A percentile compares a stretch with the other conserved stretches of the same genome.
These are phyloP conservation scores for Pythium coloratum DNA, from an alignment of 352 stramenopile genomes.

Conservation along the genomic window DNA sequence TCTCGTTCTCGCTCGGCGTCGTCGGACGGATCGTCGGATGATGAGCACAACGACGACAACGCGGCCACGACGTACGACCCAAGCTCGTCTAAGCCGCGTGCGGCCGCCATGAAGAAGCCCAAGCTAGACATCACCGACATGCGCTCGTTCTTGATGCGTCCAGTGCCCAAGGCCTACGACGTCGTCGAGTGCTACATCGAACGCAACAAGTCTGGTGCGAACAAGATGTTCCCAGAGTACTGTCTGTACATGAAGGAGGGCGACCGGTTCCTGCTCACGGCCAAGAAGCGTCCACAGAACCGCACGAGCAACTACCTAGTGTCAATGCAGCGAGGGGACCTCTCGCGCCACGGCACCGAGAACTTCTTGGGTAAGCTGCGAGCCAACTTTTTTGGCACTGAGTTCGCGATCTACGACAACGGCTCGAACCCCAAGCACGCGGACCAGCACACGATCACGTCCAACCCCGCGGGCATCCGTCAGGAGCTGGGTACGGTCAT, in stretches of 20 bases:
- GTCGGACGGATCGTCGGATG: slow-evolving; percentile 60
- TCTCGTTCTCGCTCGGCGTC: slow-evolving; percentile 60
- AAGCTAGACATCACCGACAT: slow-evolving; percentile 86
- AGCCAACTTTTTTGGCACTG: slow-evolving; percentile 97
- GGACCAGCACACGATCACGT: slow-evolving; percentile 80
- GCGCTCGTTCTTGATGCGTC: slow-evolving; percentile 73
- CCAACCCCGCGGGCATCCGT: slow-evolving; percentile 74
- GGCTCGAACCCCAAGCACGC: slow-evolving; percentile 91
- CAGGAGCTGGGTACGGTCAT: slow-evolving; percentile 93
- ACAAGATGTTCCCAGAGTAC: slow-evolving; percentile 94
- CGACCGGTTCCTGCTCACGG: slow-evolving; percentile 95
- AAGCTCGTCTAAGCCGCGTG: slow-evolving; percentile 32
- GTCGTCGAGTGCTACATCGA: slow-evolving; percentile 95
- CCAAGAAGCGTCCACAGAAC: slow-evolving; percentile 96
- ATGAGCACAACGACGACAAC: slow-evolving; percentile 60
- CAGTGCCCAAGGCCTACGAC: slow-evolving; percentile 86
- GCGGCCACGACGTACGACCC: slow-evolving; percentile 65
- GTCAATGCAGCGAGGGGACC: slow-evolving; percentile 91
- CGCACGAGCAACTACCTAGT: slow-evolving; percentile 98
- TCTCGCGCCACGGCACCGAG: slow-evolving; percentile 84
- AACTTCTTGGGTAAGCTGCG: slow-evolving; percentile 96
- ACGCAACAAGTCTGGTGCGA: slow-evolving; percentile 89
- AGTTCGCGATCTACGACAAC: slow-evolving; percentile 96
- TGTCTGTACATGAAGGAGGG: slow-evolving; percentile 92
- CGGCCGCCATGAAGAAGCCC: slow-evolving; percentile 52